Evolutionary conservation across 1,139 yeast species (phyloP), one percentile per base, ranked within the genome.

Genomic region (Yamadazyma buinensis): DNA sequence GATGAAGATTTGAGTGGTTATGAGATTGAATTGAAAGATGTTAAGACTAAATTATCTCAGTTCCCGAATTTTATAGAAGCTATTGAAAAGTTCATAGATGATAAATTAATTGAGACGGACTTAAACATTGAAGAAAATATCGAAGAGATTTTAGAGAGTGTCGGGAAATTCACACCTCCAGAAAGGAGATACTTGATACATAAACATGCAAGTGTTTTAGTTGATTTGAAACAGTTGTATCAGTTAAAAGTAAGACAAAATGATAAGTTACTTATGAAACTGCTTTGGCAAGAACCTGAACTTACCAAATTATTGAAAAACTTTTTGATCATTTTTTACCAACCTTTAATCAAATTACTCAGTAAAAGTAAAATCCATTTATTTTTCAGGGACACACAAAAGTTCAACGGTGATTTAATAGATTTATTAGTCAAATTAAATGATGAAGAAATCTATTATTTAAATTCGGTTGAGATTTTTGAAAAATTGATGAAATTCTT

Each of bases 221-320:
- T 75, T 4, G 66, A 72, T 42, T 55, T 79, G 26, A 80, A 71
- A 45, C 84, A 82, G 39, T 69, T 84, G 39, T 75, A 84, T 59
- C 80, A 75, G 43, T 59, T 84, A 15, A 73, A 75, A 45, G 64
- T 85, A 2, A 72, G 95, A 28, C 80, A 76, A 39, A 75, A 78
- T 29, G 97, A 90, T 53, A 87, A 86, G 54, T 77, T 79, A 36
- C 62, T 82, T 30, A 59, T 88, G 67, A 81, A 80, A 46, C 79
- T 80, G 50, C 59, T 90, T 30, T 86, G 96, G 94, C 79, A 79
- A 35, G 95, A 88, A 48, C 88, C 92, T 0, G 85, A 83, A 47
- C 63, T 94, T 28, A 78, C 88, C 17, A 69, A 68, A 30, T 65
- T 90, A 28, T 64, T 88, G 37, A 83, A 83, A 44, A 85, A 84